Evolutionary conservation across 768 basidiomycete species (phyloP).

Genomic region (Termitomyces sp.): DNA sequence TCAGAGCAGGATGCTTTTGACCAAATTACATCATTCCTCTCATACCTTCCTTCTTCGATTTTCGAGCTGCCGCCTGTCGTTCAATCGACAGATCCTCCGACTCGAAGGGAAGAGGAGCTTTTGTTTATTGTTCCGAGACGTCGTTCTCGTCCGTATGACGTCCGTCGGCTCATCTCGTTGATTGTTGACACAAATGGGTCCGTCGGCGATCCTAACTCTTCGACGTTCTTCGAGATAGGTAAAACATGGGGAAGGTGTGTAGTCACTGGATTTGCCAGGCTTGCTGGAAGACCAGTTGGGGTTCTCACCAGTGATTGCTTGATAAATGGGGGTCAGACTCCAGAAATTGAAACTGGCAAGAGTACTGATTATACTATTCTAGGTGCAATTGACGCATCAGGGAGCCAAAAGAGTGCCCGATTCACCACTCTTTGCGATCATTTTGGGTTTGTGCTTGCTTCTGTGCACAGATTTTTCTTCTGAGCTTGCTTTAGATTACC

Average conservation of each 20-base stretch:
- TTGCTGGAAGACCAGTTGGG: conserved; percentile 29
- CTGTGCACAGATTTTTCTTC: not conserved
- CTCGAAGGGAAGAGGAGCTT: conserved; percentile 29
- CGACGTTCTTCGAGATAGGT: conserved; percentile 34
- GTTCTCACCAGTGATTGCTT: conserved; percentile 33
- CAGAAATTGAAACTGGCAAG: not conserved
- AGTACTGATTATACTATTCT: not conserved
- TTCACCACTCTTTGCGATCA: conserved; percentile 36
- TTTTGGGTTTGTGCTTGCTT: conserved; percentile 24
- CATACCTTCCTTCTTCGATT: conserved; percentile 36
- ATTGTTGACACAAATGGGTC: conserved; percentile 24
- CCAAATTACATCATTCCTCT: conserved; percentile 31
- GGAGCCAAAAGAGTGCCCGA: conserved; percentile 33
- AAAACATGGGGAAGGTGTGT: conserved; percentile 31
- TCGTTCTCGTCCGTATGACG: conserved; percentile 29
- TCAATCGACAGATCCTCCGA: conserved; percentile 18
- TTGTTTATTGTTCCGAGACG: conserved; percentile 31
- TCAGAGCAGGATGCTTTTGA: conserved; percentile 29
- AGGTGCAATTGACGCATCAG: conserved; percentile 36
- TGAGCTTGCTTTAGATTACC: conserved; percentile 23
- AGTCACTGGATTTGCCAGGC: conserved; percentile 34
- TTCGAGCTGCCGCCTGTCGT: conserved; percentile 27
- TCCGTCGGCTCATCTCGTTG: conserved; percentile 28
- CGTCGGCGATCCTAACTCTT: conserved; percentile 8
- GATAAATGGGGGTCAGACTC: conserved; percentile 29